Conservation (phyloP, 495 filamentous ascomycete genomes). For the Pyronema domesticum region DNA sequence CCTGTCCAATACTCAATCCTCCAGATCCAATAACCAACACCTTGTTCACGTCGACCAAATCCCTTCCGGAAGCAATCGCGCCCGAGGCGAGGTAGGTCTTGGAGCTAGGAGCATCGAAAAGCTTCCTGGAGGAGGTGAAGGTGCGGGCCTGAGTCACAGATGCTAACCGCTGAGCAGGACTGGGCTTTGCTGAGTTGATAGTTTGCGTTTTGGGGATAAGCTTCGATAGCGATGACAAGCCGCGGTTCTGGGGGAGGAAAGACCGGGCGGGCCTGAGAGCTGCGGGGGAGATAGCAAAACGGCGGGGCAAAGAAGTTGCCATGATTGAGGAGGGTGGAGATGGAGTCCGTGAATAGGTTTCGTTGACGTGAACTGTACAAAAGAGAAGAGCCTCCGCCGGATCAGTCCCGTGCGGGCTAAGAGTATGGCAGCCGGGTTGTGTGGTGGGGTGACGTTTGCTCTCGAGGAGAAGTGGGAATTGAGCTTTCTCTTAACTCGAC, state of each 20-base stretch:
- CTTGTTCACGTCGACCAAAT: constrained; percentile 86
- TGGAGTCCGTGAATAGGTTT: background rate
- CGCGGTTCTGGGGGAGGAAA: constrained; percentile 11
- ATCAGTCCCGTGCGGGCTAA: background rate
- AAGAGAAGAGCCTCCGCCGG: constrained; percentile 1
- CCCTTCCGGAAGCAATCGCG: constrained; percentile 49
- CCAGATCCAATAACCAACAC: constrained; percentile 93
- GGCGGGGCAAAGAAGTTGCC: constrained; percentile 18
- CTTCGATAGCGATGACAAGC: constrained; percentile 19
- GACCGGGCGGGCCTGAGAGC: constrained; percentile 14
- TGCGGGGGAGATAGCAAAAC: constrained; percentile 9
- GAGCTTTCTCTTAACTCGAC: background rate
- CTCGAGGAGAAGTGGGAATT: background rate
- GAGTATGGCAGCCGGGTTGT: background rate
- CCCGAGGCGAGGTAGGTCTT: constrained; percentile 80
- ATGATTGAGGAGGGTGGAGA: background rate
- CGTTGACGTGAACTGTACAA: background rate
- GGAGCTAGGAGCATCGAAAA: constrained; percentile 50
- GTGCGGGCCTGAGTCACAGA: constrained; percentile 23
- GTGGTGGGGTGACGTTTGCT: background rate
- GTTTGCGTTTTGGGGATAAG: constrained; percentile 8
- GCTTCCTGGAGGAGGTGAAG: constrained; percentile 20
- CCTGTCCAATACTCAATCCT: constrained; percentile 93
- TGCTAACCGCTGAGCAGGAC: constrained; percentile 12
- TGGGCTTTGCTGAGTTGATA: background rate